Evolutionary conservation across 306 rosid genomes (phyloP).

Genomic region (Prunus mira): DNA sequence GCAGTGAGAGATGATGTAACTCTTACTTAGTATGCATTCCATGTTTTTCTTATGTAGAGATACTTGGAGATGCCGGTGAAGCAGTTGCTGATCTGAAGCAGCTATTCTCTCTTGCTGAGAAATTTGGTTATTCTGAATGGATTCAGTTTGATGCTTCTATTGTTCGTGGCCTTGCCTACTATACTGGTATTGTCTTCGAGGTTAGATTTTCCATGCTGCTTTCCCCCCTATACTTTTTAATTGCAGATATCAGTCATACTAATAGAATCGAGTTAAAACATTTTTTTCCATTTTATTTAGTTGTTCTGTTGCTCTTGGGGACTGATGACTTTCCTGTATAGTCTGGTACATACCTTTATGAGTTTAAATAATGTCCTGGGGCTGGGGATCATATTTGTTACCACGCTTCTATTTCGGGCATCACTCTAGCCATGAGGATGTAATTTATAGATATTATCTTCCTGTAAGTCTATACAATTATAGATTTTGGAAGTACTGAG

Average conservation of each 20-base stretch:
- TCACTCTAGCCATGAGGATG: background rate
- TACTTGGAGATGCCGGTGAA: conserved; percentile 69
- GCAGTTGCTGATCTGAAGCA: conserved; percentile 80
- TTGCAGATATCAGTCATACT: conserved; percentile 14
- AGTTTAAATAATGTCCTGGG: background rate
- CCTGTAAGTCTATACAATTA: background rate
- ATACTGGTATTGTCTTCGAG: conserved; percentile 95
- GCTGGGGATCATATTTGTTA: background rate
- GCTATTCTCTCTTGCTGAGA: conserved; percentile 85
- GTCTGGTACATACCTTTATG: background rate
- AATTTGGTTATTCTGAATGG: conserved; percentile 90
- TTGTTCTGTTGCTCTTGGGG: background rate
- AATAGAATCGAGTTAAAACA: background rate
- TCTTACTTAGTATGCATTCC: conserved; percentile 13
- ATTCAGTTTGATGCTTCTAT: conserved; percentile 91
- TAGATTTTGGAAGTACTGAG: background rate
- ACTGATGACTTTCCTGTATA: background rate
- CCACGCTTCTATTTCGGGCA: background rate
- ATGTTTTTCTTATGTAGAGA: conserved; percentile 49
- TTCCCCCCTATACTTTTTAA: background rate
- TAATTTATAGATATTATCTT: background rate
- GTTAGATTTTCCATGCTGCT: conserved; percentile 41
- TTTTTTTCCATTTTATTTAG: background rate
- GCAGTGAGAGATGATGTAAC: background rate
- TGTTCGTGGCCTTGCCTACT: conserved; percentile 98